These are phyloP conservation scores for Juncus effusus DNA, from an alignment of 176 grass and related monocot genomes.

Conservation along the genomic window DNA sequence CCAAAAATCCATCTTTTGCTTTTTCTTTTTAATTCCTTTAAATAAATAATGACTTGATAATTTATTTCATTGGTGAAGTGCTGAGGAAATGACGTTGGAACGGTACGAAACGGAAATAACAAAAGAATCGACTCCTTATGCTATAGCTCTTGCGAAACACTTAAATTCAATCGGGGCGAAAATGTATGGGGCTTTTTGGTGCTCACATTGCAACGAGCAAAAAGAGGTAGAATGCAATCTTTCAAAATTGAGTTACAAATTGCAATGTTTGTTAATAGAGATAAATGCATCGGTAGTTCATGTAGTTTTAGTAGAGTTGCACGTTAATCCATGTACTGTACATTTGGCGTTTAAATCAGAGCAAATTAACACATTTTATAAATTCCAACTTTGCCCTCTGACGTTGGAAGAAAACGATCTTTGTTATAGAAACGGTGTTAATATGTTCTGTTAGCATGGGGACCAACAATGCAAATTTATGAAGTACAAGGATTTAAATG, in stretches of 20 bases:
- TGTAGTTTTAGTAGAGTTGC: too few relatives aligned
- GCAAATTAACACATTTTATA: too few relatives aligned
- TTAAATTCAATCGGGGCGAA: slow-evolving; percentile 79
- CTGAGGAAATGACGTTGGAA: slow-evolving; percentile 66
- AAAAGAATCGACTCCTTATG: slow-evolving; percentile 61
- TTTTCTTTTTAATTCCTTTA: background rate
- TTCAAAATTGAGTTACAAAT: slow-evolving; percentile 3
- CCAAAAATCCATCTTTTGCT: background rate
- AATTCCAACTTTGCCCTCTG: too few relatives aligned
- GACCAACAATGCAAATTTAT: too few relatives aligned
- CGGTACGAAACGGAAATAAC: slow-evolving; percentile 77
- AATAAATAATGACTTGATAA: background rate
- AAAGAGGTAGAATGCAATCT: slow-evolving; percentile 59
- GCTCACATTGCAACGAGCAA: slow-evolving; percentile 95
- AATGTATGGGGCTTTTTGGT: slow-evolving; percentile 99
- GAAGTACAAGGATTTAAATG: too few relatives aligned
- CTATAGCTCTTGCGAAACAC: slow-evolving; percentile 83
- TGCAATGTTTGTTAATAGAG: too few relatives aligned
- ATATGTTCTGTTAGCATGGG: too few relatives aligned
- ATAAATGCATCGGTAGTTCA: too few relatives aligned
- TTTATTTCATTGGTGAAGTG: slow-evolving; percentile 37
- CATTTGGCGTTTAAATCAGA: too few relatives aligned
- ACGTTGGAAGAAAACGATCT: too few relatives aligned
- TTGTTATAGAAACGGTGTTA: too few relatives aligned
- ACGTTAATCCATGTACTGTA: too few relatives aligned